Percentiles rank a stretch among this genome's conserved stretches.
phyloP scores from a whole-genome alignment of 73 alveolate genomes.

The Paramecium pentaurelia region DNA sequence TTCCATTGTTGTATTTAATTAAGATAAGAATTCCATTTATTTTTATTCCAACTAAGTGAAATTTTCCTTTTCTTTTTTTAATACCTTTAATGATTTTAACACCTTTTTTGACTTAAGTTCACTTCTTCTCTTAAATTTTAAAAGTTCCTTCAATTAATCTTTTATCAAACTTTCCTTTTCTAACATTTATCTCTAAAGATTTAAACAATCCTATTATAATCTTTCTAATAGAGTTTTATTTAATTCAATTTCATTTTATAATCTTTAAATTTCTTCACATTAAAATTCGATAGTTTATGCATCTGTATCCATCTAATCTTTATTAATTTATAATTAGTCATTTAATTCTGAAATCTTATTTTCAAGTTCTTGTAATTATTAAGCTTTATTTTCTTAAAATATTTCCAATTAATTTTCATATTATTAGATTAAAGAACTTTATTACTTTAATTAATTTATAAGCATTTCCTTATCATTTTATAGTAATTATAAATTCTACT shows the following conservation, averaged over 20 bases:
- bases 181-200: not conserved
- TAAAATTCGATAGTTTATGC: not conserved
- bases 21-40: not conserved
- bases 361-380: not conserved
- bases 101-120: not conserved
- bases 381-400: not conserved
- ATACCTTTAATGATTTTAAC: not conserved
- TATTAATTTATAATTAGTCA: not conserved
- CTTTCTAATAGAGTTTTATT: not conserved
- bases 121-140: not conserved
- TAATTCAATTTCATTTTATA: not conserved
- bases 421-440: not conserved
- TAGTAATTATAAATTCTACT: not conserved
- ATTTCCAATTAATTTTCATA: not conserved
- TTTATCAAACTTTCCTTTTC: not conserved
- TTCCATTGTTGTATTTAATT: not conserved
- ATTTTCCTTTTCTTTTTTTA: not conserved
- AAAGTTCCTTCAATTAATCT: not conserved
- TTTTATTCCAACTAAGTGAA: not conserved
- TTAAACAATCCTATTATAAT: not conserved
- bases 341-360: not conserved
- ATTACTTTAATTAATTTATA: not conserved
- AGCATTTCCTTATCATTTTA: not conserved
- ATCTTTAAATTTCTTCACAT: not conserved
- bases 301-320: conserved; percentile 16